phyloP scores from a whole-genome alignment of 2,329 filamentous ascomycete genomes.

The Didymellaceae sp. region DNA sequence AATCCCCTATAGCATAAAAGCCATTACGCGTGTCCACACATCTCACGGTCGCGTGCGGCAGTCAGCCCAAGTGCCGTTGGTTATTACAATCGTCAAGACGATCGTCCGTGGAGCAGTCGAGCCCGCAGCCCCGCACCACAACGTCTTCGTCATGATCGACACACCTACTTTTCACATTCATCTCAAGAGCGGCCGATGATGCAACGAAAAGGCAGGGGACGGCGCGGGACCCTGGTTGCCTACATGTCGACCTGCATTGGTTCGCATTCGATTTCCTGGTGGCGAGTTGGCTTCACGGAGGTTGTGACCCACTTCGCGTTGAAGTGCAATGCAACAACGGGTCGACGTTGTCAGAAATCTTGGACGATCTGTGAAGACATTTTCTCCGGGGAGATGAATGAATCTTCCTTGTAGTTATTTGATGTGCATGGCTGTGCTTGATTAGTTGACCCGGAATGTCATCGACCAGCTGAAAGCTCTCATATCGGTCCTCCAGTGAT shows the following conservation, averaged over 20 bases:
- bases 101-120: conserved; percentile 13
- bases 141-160: conserved; percentile 27
- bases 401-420: background rate
- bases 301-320: conserved; percentile 9
- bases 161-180: conserved; percentile 14
- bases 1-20: too few relatives aligned
- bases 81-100: conserved; percentile 5
- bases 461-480: too few relatives aligned
- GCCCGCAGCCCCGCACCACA: conserved; percentile 18
- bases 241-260: background rate
- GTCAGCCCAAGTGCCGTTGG: conserved; percentile 1
- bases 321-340: conserved; percentile 12
- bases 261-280: background rate
- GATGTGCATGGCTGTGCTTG: too few relatives aligned
- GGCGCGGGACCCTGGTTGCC: background rate
- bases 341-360: background rate
- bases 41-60: background rate
- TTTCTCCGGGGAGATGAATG: background rate
- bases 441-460: too few relatives aligned
- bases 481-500: too few relatives aligned
- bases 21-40: background rate
- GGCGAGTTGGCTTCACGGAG: background rate
- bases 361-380: background rate
- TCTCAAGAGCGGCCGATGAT: conserved; percentile 13
- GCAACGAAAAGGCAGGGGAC: conserved; percentile 6